Evolutionary conservation across 176 grass and related monocot genomes (phyloP).

Genomic region (Triticum aestivum): DNA sequence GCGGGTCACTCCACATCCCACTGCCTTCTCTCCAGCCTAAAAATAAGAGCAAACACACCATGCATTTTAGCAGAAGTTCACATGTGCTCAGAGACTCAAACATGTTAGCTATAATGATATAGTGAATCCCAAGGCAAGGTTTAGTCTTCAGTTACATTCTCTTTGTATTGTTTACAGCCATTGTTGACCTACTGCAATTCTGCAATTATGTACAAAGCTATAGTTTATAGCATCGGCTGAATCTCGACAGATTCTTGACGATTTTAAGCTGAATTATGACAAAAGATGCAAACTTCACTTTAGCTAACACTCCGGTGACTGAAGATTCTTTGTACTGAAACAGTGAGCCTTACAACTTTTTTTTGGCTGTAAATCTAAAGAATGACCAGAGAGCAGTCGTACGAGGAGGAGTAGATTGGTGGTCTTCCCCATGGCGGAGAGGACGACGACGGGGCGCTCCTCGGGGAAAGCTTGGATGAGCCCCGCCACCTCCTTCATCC

Average conservation of each 20-base stretch:
- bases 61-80: neutral
- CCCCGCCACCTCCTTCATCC: slow-evolving; percentile 74
- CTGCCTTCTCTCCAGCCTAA: slow-evolving; percentile 90
- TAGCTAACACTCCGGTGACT: neutral
- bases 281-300: neutral
- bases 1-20: slow-evolving; percentile 63
- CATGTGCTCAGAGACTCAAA: neutral
- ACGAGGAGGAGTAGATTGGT: slow-evolving; percentile 83
- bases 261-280: neutral
- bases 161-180: neutral
- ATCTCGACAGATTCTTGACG: neutral
- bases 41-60: slow-evolving; percentile 4
- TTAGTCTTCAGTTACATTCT: neutral
- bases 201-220: neutral
- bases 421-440: slow-evolving; percentile 97
- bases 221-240: neutral
- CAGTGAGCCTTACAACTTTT: neutral
- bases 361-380: neutral
- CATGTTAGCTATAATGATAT: neutral
- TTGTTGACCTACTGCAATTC: neutral
- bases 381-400: neutral
- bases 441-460: slow-evolving; percentile 81
- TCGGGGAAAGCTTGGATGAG: slow-evolving; percentile 83
- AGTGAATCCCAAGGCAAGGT: neutral
- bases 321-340: slow-evolving; percentile 24